phyloP scores from a whole-genome alignment of 768 basidiomycete genomes.

The Tricholoma bakamatsutake region DNA sequence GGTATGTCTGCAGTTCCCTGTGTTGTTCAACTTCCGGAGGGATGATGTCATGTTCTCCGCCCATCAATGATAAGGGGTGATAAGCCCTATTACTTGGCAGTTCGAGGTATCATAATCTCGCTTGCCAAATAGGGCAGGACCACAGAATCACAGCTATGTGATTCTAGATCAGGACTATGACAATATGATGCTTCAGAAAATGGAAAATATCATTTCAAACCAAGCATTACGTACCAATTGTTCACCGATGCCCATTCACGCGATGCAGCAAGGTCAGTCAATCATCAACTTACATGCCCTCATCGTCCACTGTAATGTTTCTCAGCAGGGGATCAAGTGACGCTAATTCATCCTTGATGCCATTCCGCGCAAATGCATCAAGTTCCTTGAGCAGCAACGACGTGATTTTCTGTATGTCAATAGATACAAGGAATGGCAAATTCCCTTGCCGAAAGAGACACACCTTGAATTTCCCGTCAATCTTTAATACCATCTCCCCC shows the following conservation, averaged over 20 bases:
- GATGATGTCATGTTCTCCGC: neutral
- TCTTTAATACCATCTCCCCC: constrained; percentile 74
- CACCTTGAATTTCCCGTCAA: constrained; percentile 83
- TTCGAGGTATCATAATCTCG: neutral
- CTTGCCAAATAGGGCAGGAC: neutral
- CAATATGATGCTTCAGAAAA: neutral
- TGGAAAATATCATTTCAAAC: neutral
- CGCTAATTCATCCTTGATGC: constrained; percentile 78
- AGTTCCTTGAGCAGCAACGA: constrained; percentile 75
- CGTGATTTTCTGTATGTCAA: constrained; percentile 76
- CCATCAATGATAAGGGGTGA: neutral
- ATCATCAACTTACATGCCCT: neutral
- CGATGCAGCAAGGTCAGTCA: neutral
- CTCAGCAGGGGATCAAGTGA: constrained; percentile 75
- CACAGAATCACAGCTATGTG: neutral
- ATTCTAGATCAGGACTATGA: neutral
- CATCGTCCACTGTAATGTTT: constrained; percentile 33
- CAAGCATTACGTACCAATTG: neutral
- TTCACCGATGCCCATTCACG: neutral
- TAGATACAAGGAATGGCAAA: neutral
- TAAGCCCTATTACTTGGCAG: neutral
- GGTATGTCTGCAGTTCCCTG: neutral
- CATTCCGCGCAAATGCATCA: constrained; percentile 72
- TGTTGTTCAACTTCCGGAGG: neutral
- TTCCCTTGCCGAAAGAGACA: constrained; percentile 14